A percentile compares a stretch with the other conserved stretches of the same genome.
These are phyloP conservation scores for Chaetomium fimeti DNA, from an alignment of 495 filamentous ascomycete genomes.

Conservation along the genomic window DNA sequence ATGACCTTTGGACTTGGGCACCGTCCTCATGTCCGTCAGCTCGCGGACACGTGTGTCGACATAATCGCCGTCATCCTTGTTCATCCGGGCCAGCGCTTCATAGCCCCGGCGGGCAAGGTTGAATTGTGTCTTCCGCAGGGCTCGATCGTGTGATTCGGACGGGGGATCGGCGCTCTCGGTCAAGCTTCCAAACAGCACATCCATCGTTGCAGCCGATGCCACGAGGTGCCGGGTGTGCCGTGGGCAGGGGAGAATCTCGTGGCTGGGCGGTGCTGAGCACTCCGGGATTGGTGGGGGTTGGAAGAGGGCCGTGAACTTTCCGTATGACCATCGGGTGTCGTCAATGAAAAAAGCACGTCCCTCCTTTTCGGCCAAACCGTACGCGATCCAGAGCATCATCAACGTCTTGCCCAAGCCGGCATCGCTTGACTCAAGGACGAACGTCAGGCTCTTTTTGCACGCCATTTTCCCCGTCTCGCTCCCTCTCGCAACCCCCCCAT, in stretches of 20 bases:
- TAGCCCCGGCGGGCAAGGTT: slow-evolving; percentile 60
- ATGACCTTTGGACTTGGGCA: slow-evolving; percentile 37
- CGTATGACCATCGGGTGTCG: slow-evolving; percentile 74
- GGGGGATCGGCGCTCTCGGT: slow-evolving; percentile 50
- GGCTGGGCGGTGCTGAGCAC: slow-evolving; percentile 60
- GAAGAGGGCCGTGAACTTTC: slow-evolving; percentile 66
- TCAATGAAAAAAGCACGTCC: slow-evolving; percentile 71
- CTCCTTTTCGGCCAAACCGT: slow-evolving; percentile 69
- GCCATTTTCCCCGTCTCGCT: slow-evolving; percentile 42
- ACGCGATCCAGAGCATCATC: slow-evolving; percentile 72
- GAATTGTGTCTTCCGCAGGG: slow-evolving; percentile 49
- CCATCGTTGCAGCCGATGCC: slow-evolving; percentile 61
- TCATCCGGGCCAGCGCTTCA: slow-evolving; percentile 62
- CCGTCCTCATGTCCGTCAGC: slow-evolving; percentile 46
- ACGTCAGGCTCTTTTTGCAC: slow-evolving; percentile 67
- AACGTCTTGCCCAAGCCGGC: slow-evolving; percentile 67
- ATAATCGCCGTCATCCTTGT: slow-evolving; percentile 56
- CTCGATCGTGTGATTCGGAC: slow-evolving; percentile 43
- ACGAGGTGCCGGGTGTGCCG: slow-evolving; percentile 65
- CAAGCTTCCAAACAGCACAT: slow-evolving; percentile 59
- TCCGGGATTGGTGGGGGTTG: slow-evolving; percentile 53
- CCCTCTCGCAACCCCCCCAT: slow-evolving; percentile 13
- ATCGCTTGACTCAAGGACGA: slow-evolving; percentile 63
- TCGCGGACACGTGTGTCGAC: slow-evolving; percentile 50
- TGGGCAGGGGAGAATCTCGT: slow-evolving; percentile 69